phyloP scores from a whole-genome alignment of 192 early-diverging fungal species.

The Endogone sp. region DNA sequence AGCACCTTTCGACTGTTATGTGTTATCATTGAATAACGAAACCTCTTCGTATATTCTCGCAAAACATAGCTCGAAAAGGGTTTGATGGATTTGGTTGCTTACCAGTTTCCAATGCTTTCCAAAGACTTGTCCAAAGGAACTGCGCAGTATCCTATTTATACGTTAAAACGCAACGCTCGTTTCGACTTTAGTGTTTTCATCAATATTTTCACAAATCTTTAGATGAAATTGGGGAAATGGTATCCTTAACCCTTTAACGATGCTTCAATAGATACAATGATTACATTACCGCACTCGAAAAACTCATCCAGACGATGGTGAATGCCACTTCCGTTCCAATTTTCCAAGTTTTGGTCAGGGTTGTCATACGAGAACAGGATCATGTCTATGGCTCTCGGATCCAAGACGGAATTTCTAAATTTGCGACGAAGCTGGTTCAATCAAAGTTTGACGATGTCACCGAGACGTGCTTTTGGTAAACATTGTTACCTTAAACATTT shows the following conservation, averaged over 20 bases:
- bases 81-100: constrained; percentile 37
- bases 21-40: no score
- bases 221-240: background rate
- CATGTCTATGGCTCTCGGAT: constrained; percentile 42
- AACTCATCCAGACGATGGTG: constrained; percentile 46
- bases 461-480: constrained; percentile 41
- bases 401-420: constrained; percentile 24
- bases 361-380: constrained; percentile 49
- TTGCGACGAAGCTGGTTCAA: constrained; percentile 27
- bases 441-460: constrained; percentile 35
- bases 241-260: background rate
- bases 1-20: background rate
- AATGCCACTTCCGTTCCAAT: constrained; percentile 33
- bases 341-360: constrained; percentile 44
- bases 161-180: background rate
- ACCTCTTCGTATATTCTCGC: background rate
- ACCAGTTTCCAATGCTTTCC: constrained; percentile 42
- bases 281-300: constrained; percentile 47
- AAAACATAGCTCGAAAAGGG: constrained; percentile 32
- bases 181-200: background rate
- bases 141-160: constrained; percentile 5
- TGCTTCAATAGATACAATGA: constrained; percentile 39
- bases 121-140: constrained; percentile 11
- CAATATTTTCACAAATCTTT: no score
- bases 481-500: no score